These are phyloP conservation scores for Neofusicoccum kwambonambiense DNA, from an alignment of 2,329 filamentous ascomycete genomes.

Conservation along the genomic window DNA sequence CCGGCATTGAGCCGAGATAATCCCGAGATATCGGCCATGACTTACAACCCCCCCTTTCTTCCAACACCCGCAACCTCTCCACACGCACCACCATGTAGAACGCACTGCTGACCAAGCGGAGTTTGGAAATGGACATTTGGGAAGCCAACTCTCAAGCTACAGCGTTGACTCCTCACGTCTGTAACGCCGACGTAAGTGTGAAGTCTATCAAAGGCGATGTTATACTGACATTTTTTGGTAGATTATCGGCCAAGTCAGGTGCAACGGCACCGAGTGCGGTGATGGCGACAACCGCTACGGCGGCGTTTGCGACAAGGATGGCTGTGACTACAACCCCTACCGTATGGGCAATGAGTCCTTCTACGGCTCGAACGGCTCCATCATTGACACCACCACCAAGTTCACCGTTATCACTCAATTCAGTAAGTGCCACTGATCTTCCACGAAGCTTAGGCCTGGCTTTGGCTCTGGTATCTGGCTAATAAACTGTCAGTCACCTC, in stretches of 20 bases:
- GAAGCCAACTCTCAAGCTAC: slow-evolving; percentile 66
- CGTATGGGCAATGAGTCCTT: slow-evolving; percentile 63
- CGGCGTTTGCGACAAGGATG: slow-evolving; percentile 66
- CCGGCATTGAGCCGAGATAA: too few relatives aligned
- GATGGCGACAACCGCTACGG: slow-evolving; percentile 54
- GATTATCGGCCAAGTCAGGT: slow-evolving; percentile 50
- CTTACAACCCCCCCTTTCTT: too few relatives aligned
- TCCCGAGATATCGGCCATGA: too few relatives aligned
- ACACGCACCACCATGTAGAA: neutral
- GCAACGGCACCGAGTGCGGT: slow-evolving; percentile 47
- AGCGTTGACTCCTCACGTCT: slow-evolving; percentile 66
- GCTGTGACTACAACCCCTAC: slow-evolving; percentile 63
- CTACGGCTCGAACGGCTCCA: slow-evolving; percentile 56
- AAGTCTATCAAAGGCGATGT: neutral
- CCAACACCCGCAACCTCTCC: neutral
- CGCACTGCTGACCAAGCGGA: neutral
- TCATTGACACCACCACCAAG: slow-evolving; percentile 43
- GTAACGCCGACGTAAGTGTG: slow-evolving; percentile 35
- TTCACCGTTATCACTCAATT: slow-evolving; percentile 56
- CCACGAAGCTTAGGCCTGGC: too few relatives aligned
- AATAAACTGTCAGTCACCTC: neutral
- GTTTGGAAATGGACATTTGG: slow-evolving; percentile 69
- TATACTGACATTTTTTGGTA: neutral
- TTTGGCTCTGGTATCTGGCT: neutral
- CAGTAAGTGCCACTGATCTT: slow-evolving; percentile 20